Percentiles rank a stretch among this genome's conserved stretches.
Conservation (phyloP, 257 asterid genomes). For the Voacanga thouarsii region DNA sequence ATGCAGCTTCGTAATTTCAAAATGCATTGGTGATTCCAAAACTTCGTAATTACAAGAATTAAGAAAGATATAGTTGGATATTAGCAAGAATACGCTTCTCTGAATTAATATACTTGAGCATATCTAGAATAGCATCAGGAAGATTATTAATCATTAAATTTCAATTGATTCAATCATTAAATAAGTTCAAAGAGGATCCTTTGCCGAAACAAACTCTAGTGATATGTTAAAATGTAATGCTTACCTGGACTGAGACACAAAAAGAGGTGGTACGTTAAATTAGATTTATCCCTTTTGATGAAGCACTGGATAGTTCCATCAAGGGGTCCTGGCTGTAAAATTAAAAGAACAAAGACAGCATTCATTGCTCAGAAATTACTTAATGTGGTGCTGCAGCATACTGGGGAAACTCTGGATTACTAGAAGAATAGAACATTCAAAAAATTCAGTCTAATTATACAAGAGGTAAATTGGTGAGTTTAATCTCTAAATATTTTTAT, state of each 20-base stretch:
- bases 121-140: not conserved
- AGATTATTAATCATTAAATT: not conserved
- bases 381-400: not conserved
- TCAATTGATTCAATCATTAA: not conserved
- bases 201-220: not conserved
- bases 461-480: too few species aligned
- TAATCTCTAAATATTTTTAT: too few species aligned
- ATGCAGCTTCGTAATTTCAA: not conserved
- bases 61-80: not conserved
- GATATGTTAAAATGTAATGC: constrained; percentile 2
- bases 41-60: not conserved
- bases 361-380: not conserved
- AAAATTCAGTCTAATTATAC: not conserved
- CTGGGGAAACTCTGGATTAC: not conserved
- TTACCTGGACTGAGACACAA: constrained; percentile 91
- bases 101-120: not conserved
- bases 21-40: not conserved
- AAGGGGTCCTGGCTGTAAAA: constrained; percentile 80
- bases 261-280: constrained; percentile 78
- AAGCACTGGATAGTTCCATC: constrained; percentile 93
- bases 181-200: not conserved
- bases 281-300: constrained; percentile 87
- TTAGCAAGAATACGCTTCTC: not conserved
- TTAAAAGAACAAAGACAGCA: constrained; percentile 3
- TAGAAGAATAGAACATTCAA: not conserved